Percentiles rank a stretch among this genome's conserved stretches.
These are phyloP conservation scores for Cladophialophora bantiana DNA, from an alignment of 2,329 filamentous ascomycete genomes.

Conservation along the genomic window DNA sequence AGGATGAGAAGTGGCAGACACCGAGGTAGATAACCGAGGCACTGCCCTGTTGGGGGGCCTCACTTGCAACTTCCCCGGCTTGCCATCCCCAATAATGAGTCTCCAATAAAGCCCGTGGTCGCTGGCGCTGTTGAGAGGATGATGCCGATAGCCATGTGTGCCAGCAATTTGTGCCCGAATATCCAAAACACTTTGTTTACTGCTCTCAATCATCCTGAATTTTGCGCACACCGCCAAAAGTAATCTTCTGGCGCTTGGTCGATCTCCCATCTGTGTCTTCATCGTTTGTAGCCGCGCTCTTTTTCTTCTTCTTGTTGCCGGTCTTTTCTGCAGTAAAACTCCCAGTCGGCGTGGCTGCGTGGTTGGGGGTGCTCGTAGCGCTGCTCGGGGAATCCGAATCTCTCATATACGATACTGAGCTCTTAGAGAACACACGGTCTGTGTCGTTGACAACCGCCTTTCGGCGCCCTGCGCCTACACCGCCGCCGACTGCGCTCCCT, in stretches of 20 bases:
- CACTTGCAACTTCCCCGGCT: background rate
- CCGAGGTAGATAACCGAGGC: constrained; percentile 12
- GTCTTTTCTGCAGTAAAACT: constrained; percentile 49
- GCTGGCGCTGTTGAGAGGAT: background rate
- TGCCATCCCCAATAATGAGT: background rate
- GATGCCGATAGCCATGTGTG: background rate
- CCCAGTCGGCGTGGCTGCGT: constrained; percentile 53
- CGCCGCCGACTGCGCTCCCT: constrained; percentile 43
- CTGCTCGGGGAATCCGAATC: constrained; percentile 44
- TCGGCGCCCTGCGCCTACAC: constrained; percentile 47
- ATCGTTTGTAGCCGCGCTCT: constrained; percentile 46
- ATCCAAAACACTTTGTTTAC: background rate
- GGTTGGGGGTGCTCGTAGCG: constrained; percentile 55
- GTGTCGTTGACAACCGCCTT: constrained; percentile 54
- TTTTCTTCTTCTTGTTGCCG: constrained; percentile 53
- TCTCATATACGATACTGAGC: constrained; percentile 56
- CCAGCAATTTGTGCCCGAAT: background rate
- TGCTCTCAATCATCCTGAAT: constrained; percentile 38
- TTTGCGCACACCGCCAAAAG: constrained; percentile 35
- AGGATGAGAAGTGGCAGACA: constrained; percentile 2
- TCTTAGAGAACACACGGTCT: constrained; percentile 58
- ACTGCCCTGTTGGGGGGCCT: background rate
- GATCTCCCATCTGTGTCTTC: constrained; percentile 42
- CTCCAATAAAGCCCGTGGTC: background rate
- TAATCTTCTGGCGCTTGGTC: constrained; percentile 41